Conservation (phyloP, 2,329 filamentous ascomycete species). For the Hypoxylon sp. region DNA sequence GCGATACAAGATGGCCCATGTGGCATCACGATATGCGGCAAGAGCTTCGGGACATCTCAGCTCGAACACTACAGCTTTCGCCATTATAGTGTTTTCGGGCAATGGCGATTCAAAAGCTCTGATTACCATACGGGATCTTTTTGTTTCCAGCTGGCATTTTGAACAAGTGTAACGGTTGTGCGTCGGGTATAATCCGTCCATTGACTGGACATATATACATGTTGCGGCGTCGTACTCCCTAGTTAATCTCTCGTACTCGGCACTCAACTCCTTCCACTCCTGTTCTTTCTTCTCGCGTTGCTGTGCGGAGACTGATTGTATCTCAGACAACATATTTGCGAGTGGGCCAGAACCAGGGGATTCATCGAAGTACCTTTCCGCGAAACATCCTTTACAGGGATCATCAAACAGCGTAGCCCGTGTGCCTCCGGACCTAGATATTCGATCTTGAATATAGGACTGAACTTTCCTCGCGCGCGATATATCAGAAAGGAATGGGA, state of each 20-base stretch:
- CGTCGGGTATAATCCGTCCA: slow-evolving; percentile 35
- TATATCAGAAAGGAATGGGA: slow-evolving; percentile 64
- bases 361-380: slow-evolving; percentile 60
- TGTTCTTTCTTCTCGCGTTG: slow-evolving; percentile 46
- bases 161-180: slow-evolving; percentile 51
- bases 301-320: slow-evolving; percentile 45
- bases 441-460: slow-evolving; percentile 60
- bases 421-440: slow-evolving; percentile 35
- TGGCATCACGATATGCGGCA: slow-evolving; percentile 57
- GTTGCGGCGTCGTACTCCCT: slow-evolving; percentile 49
- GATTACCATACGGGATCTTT: slow-evolving; percentile 54
- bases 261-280: slow-evolving; percentile 53
- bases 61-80: slow-evolving; percentile 59
- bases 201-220: slow-evolving; percentile 50
- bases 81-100: slow-evolving; percentile 50
- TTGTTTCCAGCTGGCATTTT: slow-evolving; percentile 54
- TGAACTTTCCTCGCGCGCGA: slow-evolving; percentile 62
- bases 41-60: slow-evolving; percentile 54
- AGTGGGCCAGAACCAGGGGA: slow-evolving; percentile 48
- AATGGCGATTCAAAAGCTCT: slow-evolving; percentile 57
- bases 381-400: slow-evolving; percentile 60
- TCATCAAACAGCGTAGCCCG: slow-evolving; percentile 63
- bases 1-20: slow-evolving; percentile 55
- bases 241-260: slow-evolving; percentile 52
- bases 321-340: slow-evolving; percentile 30